phyloP scores from a whole-genome alignment of 768 basidiomycete species.

The Agrocybe praecox region DNA sequence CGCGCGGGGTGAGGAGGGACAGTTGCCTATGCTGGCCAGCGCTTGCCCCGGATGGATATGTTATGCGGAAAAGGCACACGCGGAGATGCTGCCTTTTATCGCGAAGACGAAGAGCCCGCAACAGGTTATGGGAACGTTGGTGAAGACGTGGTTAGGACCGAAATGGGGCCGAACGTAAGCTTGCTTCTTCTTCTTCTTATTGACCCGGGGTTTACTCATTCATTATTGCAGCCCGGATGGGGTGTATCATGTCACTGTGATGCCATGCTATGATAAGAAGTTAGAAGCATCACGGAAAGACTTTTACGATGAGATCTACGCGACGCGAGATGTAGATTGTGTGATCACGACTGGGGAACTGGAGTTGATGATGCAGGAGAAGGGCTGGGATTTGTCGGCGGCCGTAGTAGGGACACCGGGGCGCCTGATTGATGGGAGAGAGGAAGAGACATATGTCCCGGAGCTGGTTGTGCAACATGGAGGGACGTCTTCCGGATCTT shows the following conservation, averaged over 20 bases:
- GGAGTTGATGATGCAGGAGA: constrained; percentile 80
- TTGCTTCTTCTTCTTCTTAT: constrained; percentile 29
- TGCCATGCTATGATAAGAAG: constrained; percentile 99
- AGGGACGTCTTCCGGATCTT: constrained; percentile 92
- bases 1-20: constrained; percentile 21
- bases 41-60: constrained; percentile 99
- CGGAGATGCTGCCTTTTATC: constrained; percentile 92
- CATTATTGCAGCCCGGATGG: constrained; percentile 66
- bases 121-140: constrained; percentile 90
- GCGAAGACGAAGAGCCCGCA: constrained; percentile 90
- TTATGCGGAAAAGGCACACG: constrained; percentile 97
- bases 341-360: constrained; percentile 97
- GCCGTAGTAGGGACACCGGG: constrained; percentile 49
- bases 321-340: constrained; percentile 93
- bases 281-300: constrained; percentile 95
- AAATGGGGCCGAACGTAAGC: constrained; percentile 73
- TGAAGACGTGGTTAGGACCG: constrained; percentile 83
- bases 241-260: constrained; percentile 95
- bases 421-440: constrained; percentile 43
- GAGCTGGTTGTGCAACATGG: constrained; percentile 75
- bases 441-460: constrained; percentile 44
- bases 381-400: constrained; percentile 72
- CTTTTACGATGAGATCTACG: constrained; percentile 81
- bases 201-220: background rate
- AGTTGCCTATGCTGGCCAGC: constrained; percentile 89